Evolutionary conservation across 345 rosid species (phyloP).

Genomic region (Eutrema japonicum): DNA sequence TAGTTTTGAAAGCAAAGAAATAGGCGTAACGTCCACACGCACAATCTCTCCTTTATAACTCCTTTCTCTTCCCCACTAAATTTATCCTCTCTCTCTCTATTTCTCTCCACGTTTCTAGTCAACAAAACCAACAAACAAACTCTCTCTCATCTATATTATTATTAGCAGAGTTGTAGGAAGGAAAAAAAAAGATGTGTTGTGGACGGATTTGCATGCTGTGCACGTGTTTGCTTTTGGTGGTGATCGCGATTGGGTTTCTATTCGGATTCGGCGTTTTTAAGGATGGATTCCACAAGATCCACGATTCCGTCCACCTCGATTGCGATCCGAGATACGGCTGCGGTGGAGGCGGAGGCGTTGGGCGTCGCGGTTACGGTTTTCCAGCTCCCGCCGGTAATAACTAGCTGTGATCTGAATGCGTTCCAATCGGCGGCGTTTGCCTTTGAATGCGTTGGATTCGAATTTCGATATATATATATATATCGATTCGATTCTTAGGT

Average conservation of each 20-base stretch:
- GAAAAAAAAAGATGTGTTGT: constrained; percentile 62
- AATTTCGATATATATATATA: constrained; percentile 13
- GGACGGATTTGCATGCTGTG: constrained; percentile 74
- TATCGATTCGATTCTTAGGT: constrained; percentile 19
- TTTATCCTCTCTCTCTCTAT: constrained; percentile 19
- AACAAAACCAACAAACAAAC: constrained; percentile 27
- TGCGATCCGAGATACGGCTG: constrained; percentile 46
- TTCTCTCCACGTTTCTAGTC: constrained; percentile 40
- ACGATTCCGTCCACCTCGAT: constrained; percentile 58
- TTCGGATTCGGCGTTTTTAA: constrained; percentile 90
- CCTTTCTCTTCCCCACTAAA: constrained; percentile 22
- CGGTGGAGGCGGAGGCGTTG: constrained; percentile 43
- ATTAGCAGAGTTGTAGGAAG: background rate
- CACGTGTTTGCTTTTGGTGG: constrained; percentile 71
- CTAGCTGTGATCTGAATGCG: constrained; percentile 13
- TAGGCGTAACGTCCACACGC: constrained; percentile 33
- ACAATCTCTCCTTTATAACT: constrained; percentile 2
- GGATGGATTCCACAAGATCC: constrained; percentile 77
- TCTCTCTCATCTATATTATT: background rate
- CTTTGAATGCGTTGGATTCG: background rate
- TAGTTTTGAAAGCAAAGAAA: constrained; percentile 38
- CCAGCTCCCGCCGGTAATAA: constrained; percentile 44
- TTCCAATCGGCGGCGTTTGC: background rate
- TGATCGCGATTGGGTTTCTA: constrained; percentile 64
- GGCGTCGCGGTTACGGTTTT: constrained; percentile 56